Percentiles rank a stretch among this genome's conserved stretches.
phyloP scores from a whole-genome alignment of 306 rosid species.

The Sicyos edulis region DNA sequence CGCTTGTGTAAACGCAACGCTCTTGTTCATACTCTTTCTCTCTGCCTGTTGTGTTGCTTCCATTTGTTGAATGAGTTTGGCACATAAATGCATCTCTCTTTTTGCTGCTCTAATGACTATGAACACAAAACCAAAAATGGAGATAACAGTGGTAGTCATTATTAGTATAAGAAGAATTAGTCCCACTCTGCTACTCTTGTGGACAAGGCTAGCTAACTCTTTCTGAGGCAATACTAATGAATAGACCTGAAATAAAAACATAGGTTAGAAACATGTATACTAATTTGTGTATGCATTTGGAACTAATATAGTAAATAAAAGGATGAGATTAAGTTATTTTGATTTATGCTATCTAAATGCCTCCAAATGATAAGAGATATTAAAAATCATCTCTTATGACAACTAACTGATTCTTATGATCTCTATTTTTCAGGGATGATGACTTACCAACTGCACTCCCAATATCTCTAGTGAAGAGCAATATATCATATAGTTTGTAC shows the following conservation, averaged over 20 bases:
- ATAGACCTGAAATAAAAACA: slow-evolving; percentile 45
- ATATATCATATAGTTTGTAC: slow-evolving; percentile 26
- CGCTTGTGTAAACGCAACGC: slow-evolving; percentile 53
- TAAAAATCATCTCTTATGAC: background rate
- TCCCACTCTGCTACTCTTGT: slow-evolving; percentile 29
- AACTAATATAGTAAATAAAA: background rate
- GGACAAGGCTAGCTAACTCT: slow-evolving; percentile 19
- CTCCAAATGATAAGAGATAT: background rate
- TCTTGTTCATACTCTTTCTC: slow-evolving; percentile 63
- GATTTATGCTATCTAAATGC: background rate
- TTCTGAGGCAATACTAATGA: slow-evolving; percentile 37
- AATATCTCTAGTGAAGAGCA: slow-evolving; percentile 43
- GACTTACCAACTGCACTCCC: slow-evolving; percentile 49
- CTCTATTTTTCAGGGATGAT: background rate
- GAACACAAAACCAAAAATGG: slow-evolving; percentile 28
- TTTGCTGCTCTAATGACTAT: slow-evolving; percentile 26
- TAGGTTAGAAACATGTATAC: background rate
- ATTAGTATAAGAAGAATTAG: slow-evolving; percentile 29
- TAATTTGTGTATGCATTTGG: background rate
- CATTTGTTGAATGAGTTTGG: slow-evolving; percentile 55
- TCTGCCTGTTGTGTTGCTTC: slow-evolving; percentile 74
- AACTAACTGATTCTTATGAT: background rate
- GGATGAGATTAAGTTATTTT: background rate
- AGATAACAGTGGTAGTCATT: slow-evolving; percentile 25
- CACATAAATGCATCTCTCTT: slow-evolving; percentile 53